Conservation (phyloP, 495 filamentous ascomycete species). For the Annulohypoxylon stygium region DNA sequence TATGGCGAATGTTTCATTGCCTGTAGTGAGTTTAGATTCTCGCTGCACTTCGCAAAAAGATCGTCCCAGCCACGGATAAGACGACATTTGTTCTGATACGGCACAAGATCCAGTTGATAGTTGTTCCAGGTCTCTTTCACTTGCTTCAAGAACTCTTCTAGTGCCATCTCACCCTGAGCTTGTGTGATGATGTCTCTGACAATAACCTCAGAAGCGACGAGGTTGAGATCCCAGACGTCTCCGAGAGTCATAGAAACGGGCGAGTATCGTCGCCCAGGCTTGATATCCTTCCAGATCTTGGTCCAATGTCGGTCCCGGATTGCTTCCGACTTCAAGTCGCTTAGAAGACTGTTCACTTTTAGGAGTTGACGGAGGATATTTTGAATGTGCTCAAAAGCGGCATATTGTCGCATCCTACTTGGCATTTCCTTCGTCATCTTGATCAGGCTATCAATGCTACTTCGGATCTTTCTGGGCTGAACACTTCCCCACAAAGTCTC, state of each 20-base stretch:
- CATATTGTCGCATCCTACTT: conserved; percentile 98
- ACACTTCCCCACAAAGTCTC: conserved; percentile 94
- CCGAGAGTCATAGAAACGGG: conserved; percentile 93
- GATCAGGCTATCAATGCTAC: conserved; percentile 88
- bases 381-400: conserved; percentile 98
- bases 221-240: conserved; percentile 97
- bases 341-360: conserved; percentile 88
- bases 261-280: conserved; percentile 90
- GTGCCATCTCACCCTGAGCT: conserved; percentile 97
- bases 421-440: conserved; percentile 99
- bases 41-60: conserved; percentile 97
- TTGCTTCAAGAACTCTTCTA: conserved; percentile 97
- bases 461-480: conserved; percentile 89
- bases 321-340: conserved; percentile 96
- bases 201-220: conserved; percentile 83
- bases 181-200: conserved; percentile 94
- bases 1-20: conserved; percentile 99
- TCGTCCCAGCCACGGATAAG: conserved; percentile 99
- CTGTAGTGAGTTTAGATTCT: conserved; percentile 96
- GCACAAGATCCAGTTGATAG: conserved; percentile 92
- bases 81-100: conserved; percentile 97
- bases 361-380: conserved; percentile 86
- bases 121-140: conserved; percentile 97
- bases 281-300: conserved; percentile 95
- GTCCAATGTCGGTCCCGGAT: conserved; percentile 96